Evolutionary conservation across 2,329 filamentous ascomycete species (phyloP), one percentile per base, ranked within the genome.

Genomic region (Ascochyta rabiei): DNA sequence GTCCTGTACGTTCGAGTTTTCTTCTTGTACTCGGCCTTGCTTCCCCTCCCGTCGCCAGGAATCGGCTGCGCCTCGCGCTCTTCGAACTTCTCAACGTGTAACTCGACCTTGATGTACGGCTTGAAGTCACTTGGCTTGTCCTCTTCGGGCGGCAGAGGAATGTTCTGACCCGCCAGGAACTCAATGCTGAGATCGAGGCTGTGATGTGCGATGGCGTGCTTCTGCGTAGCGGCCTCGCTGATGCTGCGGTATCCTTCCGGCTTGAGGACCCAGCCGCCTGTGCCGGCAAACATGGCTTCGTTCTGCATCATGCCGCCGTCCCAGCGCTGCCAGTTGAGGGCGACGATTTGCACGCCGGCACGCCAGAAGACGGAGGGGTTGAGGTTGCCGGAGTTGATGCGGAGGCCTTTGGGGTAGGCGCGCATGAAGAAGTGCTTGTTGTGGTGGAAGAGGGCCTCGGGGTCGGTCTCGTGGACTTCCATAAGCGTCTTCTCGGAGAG

Each of bases 261-360:
- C 75, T 97, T 97, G 57, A 95, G 81, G 2, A 93, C 86, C 90
- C 91, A 97, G 35, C 93, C 93, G 37, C 84, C 79, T 45, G 90
- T 89, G 9, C 86, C 89, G 1, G 86, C 84, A 75, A 96, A 96
- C 91, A 96, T 95, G 64, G 86, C 93, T 69, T 95, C 88, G 70
- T 97, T 97, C 13, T 96, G 83, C 93, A 97, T 97, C 88, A 96
- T 96, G 28, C 91, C 92, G 64, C 91, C 89, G 68, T 97, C 92
- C 74, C 89, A 87, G 57, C 87, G 88, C 75, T 98, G 93, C 91
- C 93, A 98, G 76, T 97, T 97, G 57, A 98, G 80, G 0, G 93
- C 93, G 1, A 96, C 91, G 64, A 97, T 88, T 75, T 97, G 93
- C 3, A 96, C 88, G 13, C 93, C 93, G 61, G 90, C 88, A 28